Evolutionary conservation across 306 rosid species (phyloP).

Genomic region (Morella rubra): DNA sequence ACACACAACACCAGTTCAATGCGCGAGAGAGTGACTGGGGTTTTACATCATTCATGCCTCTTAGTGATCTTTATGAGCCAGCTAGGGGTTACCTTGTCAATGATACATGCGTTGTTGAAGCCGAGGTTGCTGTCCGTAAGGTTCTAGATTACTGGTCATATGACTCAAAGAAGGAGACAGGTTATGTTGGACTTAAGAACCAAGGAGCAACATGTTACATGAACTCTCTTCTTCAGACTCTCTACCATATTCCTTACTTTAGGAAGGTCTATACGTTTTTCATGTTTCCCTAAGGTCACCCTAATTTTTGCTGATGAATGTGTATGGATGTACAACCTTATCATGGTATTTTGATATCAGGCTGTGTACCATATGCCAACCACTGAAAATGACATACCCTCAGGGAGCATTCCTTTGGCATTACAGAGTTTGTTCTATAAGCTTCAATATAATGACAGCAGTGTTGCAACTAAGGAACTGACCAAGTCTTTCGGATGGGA

Average conservation of each 20-base stretch:
- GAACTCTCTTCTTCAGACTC: slow-evolving; percentile 94
- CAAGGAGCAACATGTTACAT: slow-evolving; percentile 99
- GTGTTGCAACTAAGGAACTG: slow-evolving; percentile 90
- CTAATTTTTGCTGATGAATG: slow-evolving; percentile 5
- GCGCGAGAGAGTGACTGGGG: slow-evolving; percentile 96
- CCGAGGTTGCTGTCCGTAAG: slow-evolving; percentile 84
- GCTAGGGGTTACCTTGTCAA: slow-evolving; percentile 73
- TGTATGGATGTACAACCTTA: slow-evolving; percentile 25
- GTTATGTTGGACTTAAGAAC: slow-evolving; percentile 90
- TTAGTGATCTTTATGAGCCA: slow-evolving; percentile 74
- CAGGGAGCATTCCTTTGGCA: slow-evolving; percentile 93
- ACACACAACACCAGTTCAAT: slow-evolving; percentile 86
- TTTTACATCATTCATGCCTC: slow-evolving; percentile 84
- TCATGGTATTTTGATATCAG: slow-evolving; percentile 39
- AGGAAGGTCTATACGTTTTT: slow-evolving; percentile 59
- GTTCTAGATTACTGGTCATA: slow-evolving; percentile 78
- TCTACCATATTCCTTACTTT: slow-evolving; percentile 89
- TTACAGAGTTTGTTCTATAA: slow-evolving; percentile 92
- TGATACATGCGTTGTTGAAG: slow-evolving; percentile 76
- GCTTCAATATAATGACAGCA: slow-evolving; percentile 81
- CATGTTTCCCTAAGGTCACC: slow-evolving; percentile 9
- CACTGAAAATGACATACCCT: slow-evolving; percentile 92
- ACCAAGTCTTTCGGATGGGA: slow-evolving; percentile 99
- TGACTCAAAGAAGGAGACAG: slow-evolving; percentile 94
- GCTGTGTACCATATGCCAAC: slow-evolving; percentile 98